Percentiles rank a stretch among this genome's conserved stretches.
These are phyloP conservation scores for Geranium brycei DNA, from an alignment of 345 rosid species.

Conservation along the genomic window DNA sequence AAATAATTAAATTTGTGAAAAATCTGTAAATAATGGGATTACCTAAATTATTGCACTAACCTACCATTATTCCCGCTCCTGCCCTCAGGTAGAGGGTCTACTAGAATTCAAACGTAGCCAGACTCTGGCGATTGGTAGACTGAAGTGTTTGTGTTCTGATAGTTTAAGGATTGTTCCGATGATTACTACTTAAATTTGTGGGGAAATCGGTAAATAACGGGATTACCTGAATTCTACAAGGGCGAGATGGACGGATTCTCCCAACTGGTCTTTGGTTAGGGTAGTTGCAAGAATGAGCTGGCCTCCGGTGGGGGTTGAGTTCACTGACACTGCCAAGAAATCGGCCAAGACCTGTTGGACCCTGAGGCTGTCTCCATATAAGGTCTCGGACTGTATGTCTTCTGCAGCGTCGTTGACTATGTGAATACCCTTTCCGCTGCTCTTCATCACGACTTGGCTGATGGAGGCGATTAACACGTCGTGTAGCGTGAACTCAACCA, in stretches of 20 bases:
- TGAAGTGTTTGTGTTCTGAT: no score
- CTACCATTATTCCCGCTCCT: no score
- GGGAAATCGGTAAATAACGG: no score
- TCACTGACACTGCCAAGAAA: conserved; percentile 50
- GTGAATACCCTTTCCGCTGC: conserved; percentile 43
- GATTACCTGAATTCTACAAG: conserved; percentile 57
- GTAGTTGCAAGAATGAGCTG: conserved; percentile 40
- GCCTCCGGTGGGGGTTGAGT: conserved; percentile 48
- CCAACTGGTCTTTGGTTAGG: conserved; percentile 53
- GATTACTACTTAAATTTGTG: no score
- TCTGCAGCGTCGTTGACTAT: conserved; percentile 42
- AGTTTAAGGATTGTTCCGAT: no score
- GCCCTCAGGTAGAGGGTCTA: no score
- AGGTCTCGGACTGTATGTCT: conserved; percentile 36
- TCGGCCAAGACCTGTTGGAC: conserved; percentile 73
- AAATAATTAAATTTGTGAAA: no score
- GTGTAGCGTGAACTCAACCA: conserved; percentile 52
- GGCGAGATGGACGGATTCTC: conserved; percentile 61
- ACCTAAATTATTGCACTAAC: no score
- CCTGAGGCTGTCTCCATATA: conserved; percentile 74
- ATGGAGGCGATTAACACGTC: conserved; percentile 46
- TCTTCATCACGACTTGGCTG: conserved; percentile 61
- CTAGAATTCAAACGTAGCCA: no score
- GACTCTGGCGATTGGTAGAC: no score
- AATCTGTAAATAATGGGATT: no score